Evolutionary conservation across 306 rosid genomes (phyloP).

Genomic region (Fragaria ananassa): DNA sequence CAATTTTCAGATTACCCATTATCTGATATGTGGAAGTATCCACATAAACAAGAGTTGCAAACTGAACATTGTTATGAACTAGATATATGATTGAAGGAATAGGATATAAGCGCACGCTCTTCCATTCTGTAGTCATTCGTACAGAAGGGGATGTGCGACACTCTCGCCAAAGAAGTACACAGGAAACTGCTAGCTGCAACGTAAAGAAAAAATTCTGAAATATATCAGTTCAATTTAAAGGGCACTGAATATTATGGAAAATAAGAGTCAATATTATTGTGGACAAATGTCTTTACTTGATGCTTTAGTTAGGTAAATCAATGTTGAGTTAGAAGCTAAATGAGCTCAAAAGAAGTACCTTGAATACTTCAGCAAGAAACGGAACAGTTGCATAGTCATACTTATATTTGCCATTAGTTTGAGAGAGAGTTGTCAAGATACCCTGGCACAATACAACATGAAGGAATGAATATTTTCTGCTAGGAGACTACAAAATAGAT

Average conservation of each 20-base stretch:
- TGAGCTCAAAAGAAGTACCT: slow-evolving; percentile 42
- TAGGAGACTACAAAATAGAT: background rate
- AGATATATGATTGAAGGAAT: slow-evolving; percentile 84
- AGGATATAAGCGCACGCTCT: slow-evolving; percentile 59
- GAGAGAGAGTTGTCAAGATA: slow-evolving; percentile 80
- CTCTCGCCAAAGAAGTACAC: slow-evolving; percentile 77
- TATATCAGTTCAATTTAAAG: slow-evolving; percentile 2
- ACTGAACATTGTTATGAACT: slow-evolving; percentile 81
- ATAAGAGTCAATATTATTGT: background rate
- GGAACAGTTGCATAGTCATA: slow-evolving; percentile 97
- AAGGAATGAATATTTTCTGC: slow-evolving; percentile 1
- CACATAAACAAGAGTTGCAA: slow-evolving; percentile 81
- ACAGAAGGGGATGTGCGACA: slow-evolving; percentile 51
- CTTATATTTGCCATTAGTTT: slow-evolving; percentile 59
- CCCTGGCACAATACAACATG: slow-evolving; percentile 47
- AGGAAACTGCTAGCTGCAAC: slow-evolving; percentile 75
- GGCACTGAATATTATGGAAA: background rate
- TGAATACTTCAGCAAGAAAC: slow-evolving; percentile 82
- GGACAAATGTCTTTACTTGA: background rate
- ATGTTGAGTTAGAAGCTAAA: background rate
- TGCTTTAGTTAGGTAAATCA: background rate
- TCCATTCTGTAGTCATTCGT: slow-evolving; percentile 90
- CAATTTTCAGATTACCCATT: slow-evolving; percentile 95
- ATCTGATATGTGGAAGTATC: slow-evolving; percentile 97
- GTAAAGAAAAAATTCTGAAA: slow-evolving; percentile 8